Percentiles rank a stretch among this genome's conserved stretches.
These are phyloP conservation scores for Fusarium clavum DNA, from an alignment of 2,329 filamentous ascomycete species.

Conservation along the genomic window DNA sequence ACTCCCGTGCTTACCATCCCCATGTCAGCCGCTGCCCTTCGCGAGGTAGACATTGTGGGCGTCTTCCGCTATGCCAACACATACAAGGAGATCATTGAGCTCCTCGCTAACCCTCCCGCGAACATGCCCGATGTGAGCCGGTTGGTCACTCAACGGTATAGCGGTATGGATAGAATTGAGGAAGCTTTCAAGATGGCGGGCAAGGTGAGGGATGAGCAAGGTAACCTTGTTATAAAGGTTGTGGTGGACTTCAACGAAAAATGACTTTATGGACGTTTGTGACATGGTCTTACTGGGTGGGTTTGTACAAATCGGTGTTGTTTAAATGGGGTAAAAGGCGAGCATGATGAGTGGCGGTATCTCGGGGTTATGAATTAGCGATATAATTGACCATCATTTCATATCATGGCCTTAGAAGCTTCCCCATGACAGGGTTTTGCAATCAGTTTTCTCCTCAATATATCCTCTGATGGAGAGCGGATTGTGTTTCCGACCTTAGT, in stretches of 20 bases:
- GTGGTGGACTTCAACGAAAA: constrained; percentile 63
- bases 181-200: constrained; percentile 79
- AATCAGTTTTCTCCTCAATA: neutral
- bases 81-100: constrained; percentile 68
- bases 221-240: constrained; percentile 80
- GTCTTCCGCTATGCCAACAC: constrained; percentile 82
- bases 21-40: constrained; percentile 73
- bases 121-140: constrained; percentile 73
- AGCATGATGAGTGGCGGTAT: constrained; percentile 13
- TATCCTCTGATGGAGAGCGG: neutral
- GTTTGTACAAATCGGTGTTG: constrained; percentile 14
- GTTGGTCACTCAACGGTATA: constrained; percentile 77
- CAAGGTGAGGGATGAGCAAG: constrained; percentile 75
- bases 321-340: constrained; percentile 27
- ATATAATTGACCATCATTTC: neutral
- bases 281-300: constrained; percentile 7
- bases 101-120: constrained; percentile 61
- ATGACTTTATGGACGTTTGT: constrained; percentile 26
- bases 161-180: constrained; percentile 70
- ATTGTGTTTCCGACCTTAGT: neutral
- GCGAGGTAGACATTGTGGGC: constrained; percentile 77
- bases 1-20: constrained; percentile 76
- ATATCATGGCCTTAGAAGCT: neutral
- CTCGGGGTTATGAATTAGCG: constrained; percentile 7
- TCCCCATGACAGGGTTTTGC: neutral